Conservation (phyloP, 768 basidiomycete genomes). For the Tricholoma sp. region DNA sequence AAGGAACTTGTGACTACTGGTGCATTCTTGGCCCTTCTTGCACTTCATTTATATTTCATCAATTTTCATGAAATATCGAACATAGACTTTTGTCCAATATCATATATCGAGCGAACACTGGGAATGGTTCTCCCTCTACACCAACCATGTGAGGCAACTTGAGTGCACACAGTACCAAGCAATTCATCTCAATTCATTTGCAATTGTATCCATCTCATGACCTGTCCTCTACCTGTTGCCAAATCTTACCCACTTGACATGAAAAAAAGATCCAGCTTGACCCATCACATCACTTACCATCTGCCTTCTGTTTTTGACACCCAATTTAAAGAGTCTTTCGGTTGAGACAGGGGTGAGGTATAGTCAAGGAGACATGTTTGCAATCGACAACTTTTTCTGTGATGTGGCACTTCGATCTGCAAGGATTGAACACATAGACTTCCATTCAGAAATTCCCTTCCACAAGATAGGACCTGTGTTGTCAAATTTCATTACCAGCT, state of each 20-base stretch:
- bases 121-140: conserved; percentile 17
- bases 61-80: neutral
- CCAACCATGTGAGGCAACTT: conserved; percentile 18
- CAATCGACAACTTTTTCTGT: conserved; percentile 12
- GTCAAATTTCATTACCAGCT: conserved; percentile 7
- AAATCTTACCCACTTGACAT: conserved; percentile 13
- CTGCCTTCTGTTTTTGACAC: conserved; percentile 10
- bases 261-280: conserved; percentile 7
- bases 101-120: conserved; percentile 15
- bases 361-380: conserved; percentile 8
- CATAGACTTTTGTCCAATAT: conserved; percentile 8
- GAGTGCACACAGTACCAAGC: conserved; percentile 12
- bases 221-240: conserved; percentile 11
- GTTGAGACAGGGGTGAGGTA: conserved; percentile 5
- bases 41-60: neutral
- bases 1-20: too few relatives aligned
- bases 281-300: conserved; percentile 7
- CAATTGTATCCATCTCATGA: conserved; percentile 8
- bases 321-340: conserved; percentile 7
- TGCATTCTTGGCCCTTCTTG: neutral
- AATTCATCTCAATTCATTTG: conserved; percentile 5
- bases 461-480: conserved; percentile 9
- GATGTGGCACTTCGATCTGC: conserved; percentile 8
- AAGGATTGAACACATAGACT: conserved; percentile 7
- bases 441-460: conserved; percentile 7